These are phyloP conservation scores for Metschnikowia peoriensis DNA, from an alignment of 805 yeast genomes.

Conservation along the genomic window DNA sequence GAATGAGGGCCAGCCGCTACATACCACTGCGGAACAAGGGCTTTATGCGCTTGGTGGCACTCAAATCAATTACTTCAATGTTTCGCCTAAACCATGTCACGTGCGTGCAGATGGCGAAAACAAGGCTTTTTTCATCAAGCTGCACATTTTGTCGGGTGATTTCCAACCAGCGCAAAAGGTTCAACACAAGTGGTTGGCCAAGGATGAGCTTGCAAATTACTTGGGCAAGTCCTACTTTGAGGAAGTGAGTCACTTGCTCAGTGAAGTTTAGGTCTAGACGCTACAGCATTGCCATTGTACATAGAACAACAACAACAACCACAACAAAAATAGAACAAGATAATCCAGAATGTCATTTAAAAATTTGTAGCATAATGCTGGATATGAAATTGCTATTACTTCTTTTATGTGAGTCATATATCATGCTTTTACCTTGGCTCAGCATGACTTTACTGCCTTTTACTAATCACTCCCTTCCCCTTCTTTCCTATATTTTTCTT, in stretches of 20 bases:
- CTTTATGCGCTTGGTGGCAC: slow-evolving; percentile 70
- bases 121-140: slow-evolving; percentile 72
- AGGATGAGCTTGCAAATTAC: slow-evolving; percentile 63
- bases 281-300: slow-evolving; percentile 3
- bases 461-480: neutral
- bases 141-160: slow-evolving; percentile 83
- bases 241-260: slow-evolving; percentile 50
- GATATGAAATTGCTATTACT: no score
- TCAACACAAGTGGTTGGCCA: slow-evolving; percentile 80
- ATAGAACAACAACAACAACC: slow-evolving; percentile 6
- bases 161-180: slow-evolving; percentile 46
- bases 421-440: no score
- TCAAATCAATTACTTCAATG: slow-evolving; percentile 79
- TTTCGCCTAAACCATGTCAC: slow-evolving; percentile 83
- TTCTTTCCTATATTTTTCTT: neutral
- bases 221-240: slow-evolving; percentile 56
- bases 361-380: no score
- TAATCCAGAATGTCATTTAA: no score
- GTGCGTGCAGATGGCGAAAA: slow-evolving; percentile 33
- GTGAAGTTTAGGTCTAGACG: slow-evolving; percentile 28
- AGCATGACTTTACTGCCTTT: no score
- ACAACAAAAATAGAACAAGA: neutral
- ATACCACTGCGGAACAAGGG: slow-evolving; percentile 72
- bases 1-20: slow-evolving; percentile 51
- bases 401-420: no score